Percentiles rank a stretch among this genome's conserved stretches.
phyloP scores from a whole-genome alignment of 2,329 filamentous ascomycete genomes.

The Xylariaceae sp. region DNA sequence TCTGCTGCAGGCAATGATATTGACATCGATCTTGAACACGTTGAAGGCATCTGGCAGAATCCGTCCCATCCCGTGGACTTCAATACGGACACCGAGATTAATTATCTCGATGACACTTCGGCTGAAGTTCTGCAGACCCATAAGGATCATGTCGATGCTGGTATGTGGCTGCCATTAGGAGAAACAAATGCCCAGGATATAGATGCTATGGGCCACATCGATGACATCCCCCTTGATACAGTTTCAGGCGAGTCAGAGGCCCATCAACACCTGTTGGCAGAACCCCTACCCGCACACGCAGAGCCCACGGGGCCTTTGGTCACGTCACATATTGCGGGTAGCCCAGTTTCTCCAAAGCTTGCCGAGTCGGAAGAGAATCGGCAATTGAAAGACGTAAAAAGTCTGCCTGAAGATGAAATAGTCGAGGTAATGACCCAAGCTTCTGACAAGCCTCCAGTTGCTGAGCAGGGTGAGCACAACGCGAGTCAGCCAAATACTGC shows the following conservation, averaged over 20 bases:
- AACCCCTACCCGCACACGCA: not conserved
- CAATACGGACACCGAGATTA: constrained; percentile 23
- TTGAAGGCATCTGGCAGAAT: constrained; percentile 27
- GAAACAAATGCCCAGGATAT: not conserved
- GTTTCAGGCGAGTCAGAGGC: constrained; percentile 1
- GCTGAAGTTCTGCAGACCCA: constrained; percentile 16
- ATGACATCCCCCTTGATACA: constrained; percentile 8
- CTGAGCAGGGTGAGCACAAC: constrained; percentile 1
- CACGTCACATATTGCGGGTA: not conserved
- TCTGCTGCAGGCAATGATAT: constrained; percentile 26
- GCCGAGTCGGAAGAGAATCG: not conserved
- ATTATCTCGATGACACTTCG: constrained; percentile 22
- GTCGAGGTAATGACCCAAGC: not conserved
- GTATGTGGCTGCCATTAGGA: constrained; percentile 17
- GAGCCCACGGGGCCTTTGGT: not conserved
- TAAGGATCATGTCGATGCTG: constrained; percentile 6
- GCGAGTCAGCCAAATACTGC: not conserved
- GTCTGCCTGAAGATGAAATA: not conserved
- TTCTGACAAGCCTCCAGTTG: not conserved
- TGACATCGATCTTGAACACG: constrained; percentile 31
- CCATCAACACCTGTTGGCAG: constrained; percentile 6
- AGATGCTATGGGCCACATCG: constrained; percentile 6
- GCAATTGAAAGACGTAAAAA: constrained; percentile 1
- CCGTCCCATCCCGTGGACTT: constrained; percentile 13
- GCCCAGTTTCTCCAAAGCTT: not conserved